Percentiles rank a stretch among this genome's conserved stretches.
phyloP scores from a whole-genome alignment of 1,139 yeast genomes.

The Geotrichum europaeum region DNA sequence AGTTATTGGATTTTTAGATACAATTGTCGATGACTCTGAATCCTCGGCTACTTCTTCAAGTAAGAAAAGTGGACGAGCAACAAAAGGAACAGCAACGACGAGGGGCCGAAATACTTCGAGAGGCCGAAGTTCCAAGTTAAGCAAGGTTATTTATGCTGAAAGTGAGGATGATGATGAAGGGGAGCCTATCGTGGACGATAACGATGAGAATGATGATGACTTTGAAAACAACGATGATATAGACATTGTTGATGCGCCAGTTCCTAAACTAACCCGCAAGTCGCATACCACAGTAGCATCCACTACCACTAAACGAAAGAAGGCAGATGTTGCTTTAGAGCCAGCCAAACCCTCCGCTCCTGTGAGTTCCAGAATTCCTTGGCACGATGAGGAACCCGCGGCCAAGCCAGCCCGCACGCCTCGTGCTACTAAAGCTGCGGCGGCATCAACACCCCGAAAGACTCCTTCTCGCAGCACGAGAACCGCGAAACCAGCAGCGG shows the following conservation, averaged over 20 bases:
- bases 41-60: background rate
- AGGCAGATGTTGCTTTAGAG: background rate
- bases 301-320: background rate
- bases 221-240: slow-evolving; percentile 2
- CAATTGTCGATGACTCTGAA: slow-evolving; percentile 7
- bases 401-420: background rate
- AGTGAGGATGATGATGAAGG: background rate
- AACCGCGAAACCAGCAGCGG: background rate
- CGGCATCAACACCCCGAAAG: background rate
- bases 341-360: background rate
- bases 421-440: background rate
- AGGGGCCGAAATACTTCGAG: background rate
- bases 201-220: slow-evolving; percentile 3
- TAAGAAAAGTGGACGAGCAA: background rate
- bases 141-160: background rate
- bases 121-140: background rate
- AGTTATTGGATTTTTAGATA: slow-evolving; percentile 4
- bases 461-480: background rate
- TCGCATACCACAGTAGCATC: background rate
- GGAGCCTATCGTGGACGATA: background rate
- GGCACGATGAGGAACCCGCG: background rate
- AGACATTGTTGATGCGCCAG: background rate
- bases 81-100: background rate
- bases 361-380: slow-evolving; percentile 2
- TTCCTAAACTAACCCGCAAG: slow-evolving; percentile 6